Evolutionary conservation across 768 basidiomycete genomes (phyloP).

Genomic region (Pleurotus sapidus): DNA sequence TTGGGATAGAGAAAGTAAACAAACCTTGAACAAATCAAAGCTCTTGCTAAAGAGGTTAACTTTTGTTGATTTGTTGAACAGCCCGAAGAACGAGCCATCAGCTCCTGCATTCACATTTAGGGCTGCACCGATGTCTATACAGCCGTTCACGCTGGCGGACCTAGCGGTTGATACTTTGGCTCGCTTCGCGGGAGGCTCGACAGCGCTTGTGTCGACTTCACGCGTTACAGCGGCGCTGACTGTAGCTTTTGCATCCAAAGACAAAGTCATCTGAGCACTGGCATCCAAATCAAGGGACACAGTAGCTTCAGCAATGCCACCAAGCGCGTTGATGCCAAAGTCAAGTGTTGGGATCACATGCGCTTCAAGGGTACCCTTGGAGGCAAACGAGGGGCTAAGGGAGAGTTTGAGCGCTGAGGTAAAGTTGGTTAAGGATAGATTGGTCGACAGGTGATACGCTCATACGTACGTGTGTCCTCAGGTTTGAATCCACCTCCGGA

Average conservation of each 20-base stretch:
- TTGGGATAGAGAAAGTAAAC: not conserved
- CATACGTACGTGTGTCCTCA: constrained; percentile 25
- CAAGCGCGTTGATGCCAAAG: constrained; percentile 29
- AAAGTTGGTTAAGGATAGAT: no score
- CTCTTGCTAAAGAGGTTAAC: constrained; percentile 32
- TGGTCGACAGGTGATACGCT: no score
- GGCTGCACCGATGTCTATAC: constrained; percentile 30
- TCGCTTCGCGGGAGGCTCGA: not conserved
- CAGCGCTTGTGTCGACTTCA: no score
- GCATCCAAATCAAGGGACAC: constrained; percentile 27
- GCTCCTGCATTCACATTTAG: constrained; percentile 39
- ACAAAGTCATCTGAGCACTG: constrained; percentile 7
- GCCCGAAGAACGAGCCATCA: constrained; percentile 33
- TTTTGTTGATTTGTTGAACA: constrained; percentile 31
- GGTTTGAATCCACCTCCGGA: constrained; percentile 24
- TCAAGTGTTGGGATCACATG: constrained; percentile 35
- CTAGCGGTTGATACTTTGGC: not conserved
- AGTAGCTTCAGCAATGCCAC: constrained; percentile 22
- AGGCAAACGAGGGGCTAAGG: constrained; percentile 24
- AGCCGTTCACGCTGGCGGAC: constrained; percentile 22
- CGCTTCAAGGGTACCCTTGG: constrained; percentile 25
- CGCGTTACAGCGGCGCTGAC: not conserved
- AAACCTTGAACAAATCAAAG: constrained; percentile 36
- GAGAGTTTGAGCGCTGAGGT: constrained; percentile 23
- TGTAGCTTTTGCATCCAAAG: constrained; percentile 3